These are phyloP conservation scores for Conoideocrella luteorostrata DNA, from an alignment of 2,329 filamentous ascomycete species.

Conservation along the genomic window DNA sequence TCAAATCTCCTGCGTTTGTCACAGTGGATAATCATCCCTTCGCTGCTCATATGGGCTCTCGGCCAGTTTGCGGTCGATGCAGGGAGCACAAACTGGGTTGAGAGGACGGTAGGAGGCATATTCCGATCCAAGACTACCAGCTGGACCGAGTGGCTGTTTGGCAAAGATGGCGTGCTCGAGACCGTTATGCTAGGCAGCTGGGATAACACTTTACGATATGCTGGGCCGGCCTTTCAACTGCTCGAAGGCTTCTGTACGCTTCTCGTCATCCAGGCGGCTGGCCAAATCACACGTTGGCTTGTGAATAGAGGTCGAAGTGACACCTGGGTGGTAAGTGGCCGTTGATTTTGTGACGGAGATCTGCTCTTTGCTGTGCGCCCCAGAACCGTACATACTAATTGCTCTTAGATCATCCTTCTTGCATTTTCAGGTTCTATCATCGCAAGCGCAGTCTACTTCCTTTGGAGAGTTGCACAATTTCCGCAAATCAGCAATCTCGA, in stretches of 20 bases:
- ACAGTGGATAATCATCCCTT: conserved; percentile 83
- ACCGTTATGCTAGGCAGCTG: conserved; percentile 74
- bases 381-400: conserved; percentile 23
- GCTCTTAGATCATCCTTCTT: conserved; percentile 72
- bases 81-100: conserved; percentile 72
- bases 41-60: conserved; percentile 87
- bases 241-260: conserved; percentile 95
- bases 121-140: conserved; percentile 56
- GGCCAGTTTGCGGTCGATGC: conserved; percentile 91
- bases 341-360: neutral
- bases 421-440: conserved; percentile 86
- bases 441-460: conserved; percentile 89
- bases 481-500: conserved; percentile 90
- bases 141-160: conserved; percentile 80
- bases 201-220: conserved; percentile 84
- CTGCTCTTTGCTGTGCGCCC: neutral
- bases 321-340: conserved; percentile 78
- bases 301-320: conserved; percentile 91
- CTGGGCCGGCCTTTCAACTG: conserved; percentile 89
- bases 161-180: conserved; percentile 76
- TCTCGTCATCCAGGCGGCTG: conserved; percentile 88
- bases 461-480: conserved; percentile 91
- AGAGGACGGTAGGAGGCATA: conserved; percentile 66
- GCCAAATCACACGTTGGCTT: conserved; percentile 90
- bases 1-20: conserved; percentile 63